Percentiles rank a stretch among this genome's conserved stretches.
Conservation (phyloP, 495 filamentous ascomycete genomes). For the Achaetomiella virescens region DNA sequence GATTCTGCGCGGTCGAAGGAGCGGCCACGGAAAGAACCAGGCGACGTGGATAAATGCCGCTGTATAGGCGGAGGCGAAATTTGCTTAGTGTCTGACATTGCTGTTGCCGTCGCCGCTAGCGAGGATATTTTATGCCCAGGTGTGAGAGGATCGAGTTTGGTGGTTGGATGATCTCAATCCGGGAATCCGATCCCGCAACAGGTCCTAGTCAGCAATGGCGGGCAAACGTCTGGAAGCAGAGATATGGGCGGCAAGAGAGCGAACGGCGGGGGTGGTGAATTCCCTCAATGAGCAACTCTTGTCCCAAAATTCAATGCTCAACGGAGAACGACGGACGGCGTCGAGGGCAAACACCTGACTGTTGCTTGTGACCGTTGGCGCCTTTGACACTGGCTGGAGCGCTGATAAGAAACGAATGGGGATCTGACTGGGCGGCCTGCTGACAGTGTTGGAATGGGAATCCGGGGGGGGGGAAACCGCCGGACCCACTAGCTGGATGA, state of each 20-base stretch:
- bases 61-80: slow-evolving; percentile 32
- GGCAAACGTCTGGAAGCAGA: background rate
- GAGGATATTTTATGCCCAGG: slow-evolving; percentile 19
- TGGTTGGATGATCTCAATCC: background rate
- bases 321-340: background rate
- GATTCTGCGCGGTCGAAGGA: slow-evolving; percentile 52
- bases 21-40: slow-evolving; percentile 39
- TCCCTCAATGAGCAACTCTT: background rate
- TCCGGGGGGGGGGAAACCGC: background rate
- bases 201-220: background rate
- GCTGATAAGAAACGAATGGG: slow-evolving; percentile 10
- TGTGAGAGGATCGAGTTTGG: background rate
- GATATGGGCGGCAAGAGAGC: background rate
- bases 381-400: background rate
- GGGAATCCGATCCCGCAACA: background rate
- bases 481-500: background rate
- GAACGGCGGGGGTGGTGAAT: background rate
- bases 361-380: slow-evolving; percentile 6
- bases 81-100: slow-evolving; percentile 34
- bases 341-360: background rate
- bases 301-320: background rate
- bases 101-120: background rate
- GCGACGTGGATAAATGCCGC: slow-evolving; percentile 41
- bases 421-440: slow-evolving; percentile 6
- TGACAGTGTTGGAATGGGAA: slow-evolving; percentile 8